Evolutionary conservation across 1,139 yeast species (phyloP).

Genomic region (Meyerozyma guilliermondii): DNA sequence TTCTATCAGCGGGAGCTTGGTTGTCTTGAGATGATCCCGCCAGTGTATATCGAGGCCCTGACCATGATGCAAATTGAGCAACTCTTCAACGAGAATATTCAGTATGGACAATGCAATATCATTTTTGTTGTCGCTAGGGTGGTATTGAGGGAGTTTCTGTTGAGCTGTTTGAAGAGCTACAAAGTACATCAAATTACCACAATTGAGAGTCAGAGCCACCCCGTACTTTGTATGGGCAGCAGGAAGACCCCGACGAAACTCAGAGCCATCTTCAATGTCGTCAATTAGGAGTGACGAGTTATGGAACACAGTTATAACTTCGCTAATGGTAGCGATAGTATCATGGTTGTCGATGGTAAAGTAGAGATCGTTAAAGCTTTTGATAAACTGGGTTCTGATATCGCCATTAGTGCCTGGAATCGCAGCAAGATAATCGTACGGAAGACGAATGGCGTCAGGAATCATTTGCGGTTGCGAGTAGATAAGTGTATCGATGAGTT

Average conservation of each 20-base stretch:
- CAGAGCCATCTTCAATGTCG: slow-evolving; percentile 80
- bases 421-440: slow-evolving; percentile 24
- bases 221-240: slow-evolving; percentile 79
- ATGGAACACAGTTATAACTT: slow-evolving; percentile 54
- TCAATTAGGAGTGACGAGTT: slow-evolving; percentile 64
- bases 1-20: slow-evolving; percentile 54
- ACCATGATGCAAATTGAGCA: slow-evolving; percentile 78
- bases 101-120: slow-evolving; percentile 16
- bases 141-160: slow-evolving; percentile 14
- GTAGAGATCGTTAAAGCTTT: slow-evolving; percentile 28
- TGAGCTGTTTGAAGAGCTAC: slow-evolving; percentile 53
- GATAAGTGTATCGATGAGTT: slow-evolving; percentile 9
- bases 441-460: slow-evolving; percentile 14
- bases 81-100: slow-evolving; percentile 55
- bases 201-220: slow-evolving; percentile 70
- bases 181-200: slow-evolving; percentile 81
- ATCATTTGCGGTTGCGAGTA: neutral
- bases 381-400: slow-evolving; percentile 23
- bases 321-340: slow-evolving; percentile 7
- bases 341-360: slow-evolving; percentile 18
- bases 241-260: slow-evolving; percentile 66
- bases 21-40: slow-evolving; percentile 51
- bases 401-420: slow-evolving; percentile 32
- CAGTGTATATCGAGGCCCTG: slow-evolving; percentile 87
- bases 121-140: slow-evolving; percentile 5